These are phyloP conservation scores for Staphylotrichum longicolle DNA, from an alignment of 495 filamentous ascomycete species.

Conservation along the genomic window DNA sequence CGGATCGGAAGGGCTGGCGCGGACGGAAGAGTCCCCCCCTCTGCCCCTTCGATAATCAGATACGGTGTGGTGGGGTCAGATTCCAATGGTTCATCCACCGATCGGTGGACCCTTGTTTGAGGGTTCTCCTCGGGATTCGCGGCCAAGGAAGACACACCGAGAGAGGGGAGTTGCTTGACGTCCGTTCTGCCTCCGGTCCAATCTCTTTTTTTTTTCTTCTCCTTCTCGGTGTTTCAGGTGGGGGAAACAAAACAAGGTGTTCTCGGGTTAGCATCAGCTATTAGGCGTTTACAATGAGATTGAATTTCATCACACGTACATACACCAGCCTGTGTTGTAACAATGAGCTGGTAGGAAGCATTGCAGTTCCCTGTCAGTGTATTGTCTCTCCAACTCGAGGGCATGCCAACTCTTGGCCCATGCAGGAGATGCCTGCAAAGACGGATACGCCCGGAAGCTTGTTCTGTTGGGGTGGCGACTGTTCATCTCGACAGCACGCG, in stretches of 20 bases:
- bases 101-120: not conserved
- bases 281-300: not conserved
- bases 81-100: not conserved
- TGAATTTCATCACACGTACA: not conserved
- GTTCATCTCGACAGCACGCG: not conserved
- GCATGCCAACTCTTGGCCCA: not conserved
- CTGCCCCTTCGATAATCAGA: not conserved
- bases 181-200: not conserved
- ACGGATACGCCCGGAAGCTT: slow-evolving; percentile 8
- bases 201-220: slow-evolving; percentile 8
- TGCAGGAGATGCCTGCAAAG: slow-evolving; percentile 11
- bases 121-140: slow-evolving; percentile 2
- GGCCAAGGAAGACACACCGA: not conserved
- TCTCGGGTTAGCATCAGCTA: not conserved
- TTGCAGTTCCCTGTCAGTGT: no score
- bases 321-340: no score
- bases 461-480: slow-evolving; percentile 7
- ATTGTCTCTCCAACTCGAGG: no score
- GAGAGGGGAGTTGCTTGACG: not conserved
- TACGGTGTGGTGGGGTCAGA: not conserved
- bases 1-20: not conserved
- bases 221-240: not conserved
- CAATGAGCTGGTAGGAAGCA: no score
- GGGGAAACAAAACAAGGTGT: not conserved
- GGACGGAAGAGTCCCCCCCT: not conserved